These are phyloP conservation scores for Ministeria vibrans DNA, from an alignment of 78 protist species.

Conservation along the genomic window DNA sequence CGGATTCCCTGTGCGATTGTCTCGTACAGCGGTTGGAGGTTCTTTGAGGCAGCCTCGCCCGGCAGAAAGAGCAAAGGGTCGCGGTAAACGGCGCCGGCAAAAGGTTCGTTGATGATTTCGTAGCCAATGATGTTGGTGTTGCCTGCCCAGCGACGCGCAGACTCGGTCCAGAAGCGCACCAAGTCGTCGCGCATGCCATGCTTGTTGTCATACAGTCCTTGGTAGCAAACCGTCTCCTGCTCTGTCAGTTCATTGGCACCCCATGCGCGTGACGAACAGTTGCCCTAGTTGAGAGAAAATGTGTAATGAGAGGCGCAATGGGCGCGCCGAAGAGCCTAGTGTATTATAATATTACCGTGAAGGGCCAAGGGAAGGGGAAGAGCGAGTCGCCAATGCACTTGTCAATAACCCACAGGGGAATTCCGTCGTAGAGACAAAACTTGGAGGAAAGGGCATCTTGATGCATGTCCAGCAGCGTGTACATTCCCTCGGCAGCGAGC, in stretches of 20 bases:
- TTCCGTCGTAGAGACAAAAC: conserved; percentile 35
- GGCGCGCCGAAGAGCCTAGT: too few relatives aligned
- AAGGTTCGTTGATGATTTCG: conserved; percentile 84
- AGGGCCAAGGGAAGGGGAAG: conserved; percentile 17
- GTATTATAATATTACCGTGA: too few relatives aligned
- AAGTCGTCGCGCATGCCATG: conserved; percentile 43
- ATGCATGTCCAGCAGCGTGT: conserved; percentile 69
- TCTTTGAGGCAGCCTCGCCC: conserved; percentile 53
- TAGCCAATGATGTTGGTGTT: conserved; percentile 50
- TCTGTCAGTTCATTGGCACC: conserved; percentile 48
- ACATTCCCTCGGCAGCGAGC: too few relatives aligned
- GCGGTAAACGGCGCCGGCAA: conserved; percentile 54
- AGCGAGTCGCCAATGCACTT: neutral
- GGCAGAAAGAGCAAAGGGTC: conserved; percentile 36
- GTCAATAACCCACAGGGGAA: too few relatives aligned
- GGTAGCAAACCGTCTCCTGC: too few relatives aligned
- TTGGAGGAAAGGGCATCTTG: conserved; percentile 65
- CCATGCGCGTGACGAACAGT: conserved; percentile 46
- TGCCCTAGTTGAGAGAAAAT: too few relatives aligned
- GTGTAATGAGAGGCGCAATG: too few relatives aligned
- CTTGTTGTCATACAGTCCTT: conserved; percentile 43
- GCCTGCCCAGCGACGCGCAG: conserved; percentile 23
- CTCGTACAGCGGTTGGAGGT: conserved; percentile 58
- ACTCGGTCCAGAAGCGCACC: conserved; percentile 50
- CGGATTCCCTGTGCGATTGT: conserved; percentile 37